Conservation (phyloP, 441 rosid genomes). For the Adansonia grandidieri region DNA sequence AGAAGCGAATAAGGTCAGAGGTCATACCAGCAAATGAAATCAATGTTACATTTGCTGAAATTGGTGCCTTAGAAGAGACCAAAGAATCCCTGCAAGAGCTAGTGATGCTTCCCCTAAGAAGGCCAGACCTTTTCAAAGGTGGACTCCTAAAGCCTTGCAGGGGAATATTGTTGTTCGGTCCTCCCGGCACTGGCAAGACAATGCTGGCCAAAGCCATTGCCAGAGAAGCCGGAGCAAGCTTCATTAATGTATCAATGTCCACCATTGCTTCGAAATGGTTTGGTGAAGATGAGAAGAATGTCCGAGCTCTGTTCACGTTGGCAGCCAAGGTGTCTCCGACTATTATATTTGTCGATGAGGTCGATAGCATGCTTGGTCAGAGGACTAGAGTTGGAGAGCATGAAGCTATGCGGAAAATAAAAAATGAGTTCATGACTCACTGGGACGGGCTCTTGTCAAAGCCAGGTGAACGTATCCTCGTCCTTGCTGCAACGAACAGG, state of each 20-base stretch:
- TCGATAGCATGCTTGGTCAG: slow-evolving; percentile 90
- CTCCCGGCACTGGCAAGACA: slow-evolving; percentile 87
- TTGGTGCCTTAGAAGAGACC: slow-evolving; percentile 70
- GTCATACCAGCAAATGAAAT: slow-evolving; percentile 73
- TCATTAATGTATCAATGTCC: slow-evolving; percentile 80
- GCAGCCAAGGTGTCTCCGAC: slow-evolving; percentile 82
- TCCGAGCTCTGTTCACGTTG: slow-evolving; percentile 71
- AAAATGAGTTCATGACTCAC: slow-evolving; percentile 83
- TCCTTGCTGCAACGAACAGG: slow-evolving; percentile 82
- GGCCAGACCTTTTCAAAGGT: slow-evolving; percentile 75
- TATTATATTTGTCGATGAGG: slow-evolving; percentile 78
- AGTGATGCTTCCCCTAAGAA: slow-evolving; percentile 77
- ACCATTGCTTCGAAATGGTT: slow-evolving; percentile 39
- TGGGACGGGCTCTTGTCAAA: slow-evolving; percentile 79
- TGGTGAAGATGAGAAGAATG: slow-evolving; percentile 81
- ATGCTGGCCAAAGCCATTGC: slow-evolving; percentile 87
- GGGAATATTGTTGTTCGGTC: slow-evolving; percentile 78
- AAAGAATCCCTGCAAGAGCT: slow-evolving; percentile 82
- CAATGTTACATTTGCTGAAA: slow-evolving; percentile 61
- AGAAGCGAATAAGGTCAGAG: slow-evolving; percentile 79
- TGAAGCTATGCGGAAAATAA: slow-evolving; percentile 85
- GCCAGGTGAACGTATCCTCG: slow-evolving; percentile 66
- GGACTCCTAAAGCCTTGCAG: slow-evolving; percentile 79
- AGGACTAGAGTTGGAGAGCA: slow-evolving; percentile 77
- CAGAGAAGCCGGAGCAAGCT: slow-evolving; percentile 78